Evolutionary conservation across 805 yeast genomes (phyloP), one percentile per base, ranked within the genome.

Genomic region (Cyberlindnera lachancei): DNA sequence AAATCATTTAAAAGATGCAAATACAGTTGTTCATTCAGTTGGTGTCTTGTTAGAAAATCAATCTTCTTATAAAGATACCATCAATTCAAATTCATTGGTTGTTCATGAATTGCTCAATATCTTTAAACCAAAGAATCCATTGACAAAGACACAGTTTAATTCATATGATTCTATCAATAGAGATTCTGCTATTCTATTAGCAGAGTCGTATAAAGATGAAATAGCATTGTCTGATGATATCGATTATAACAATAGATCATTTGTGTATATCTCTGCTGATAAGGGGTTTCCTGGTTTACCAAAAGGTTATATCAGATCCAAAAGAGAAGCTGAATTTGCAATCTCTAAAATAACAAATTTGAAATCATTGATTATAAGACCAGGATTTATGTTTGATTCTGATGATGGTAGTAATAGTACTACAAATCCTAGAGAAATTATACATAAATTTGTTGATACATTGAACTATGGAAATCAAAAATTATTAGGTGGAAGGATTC

Each of bases 221-320:
- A 29, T 45, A n/a, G 40, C 41, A 15, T 12, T 18, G 7, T n/a
- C n/a, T n/a, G n/a, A n/a, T n/a, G n/a, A n/a, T n/a, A n/a, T n/a
- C n/a, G n/a, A n/a, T n/a, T n/a, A n/a, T n/a, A 41, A 40, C 25
- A 44, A 38, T 47, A 71, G 61, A 4, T 58, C 73, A 7, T 79
- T 79, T 48, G 85, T 81, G 1, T 87, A 84, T 48, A 68, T 87
- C 2, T 83, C 94, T 0, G 95, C 96, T 1, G 94, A 84, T 44
- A 58, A 64, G 30, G 78, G 79, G 33, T 70, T 74, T 32, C 86
- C 88, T 0, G 56, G 79, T 15, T 58, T 82, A 6, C 90, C 92
- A 2, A 47, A 59, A 1, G 87, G 79, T 1, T 87, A 87, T 53
- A 73, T 87, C 22, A 63, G 67, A 8, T 75, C 92, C 15, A 87